A percentile compares a stretch with the other conserved stretches of the same genome.
phyloP scores from a whole-genome alignment of 148 eudicot genomes.

The Amaranthus hypochondriacus region DNA sequence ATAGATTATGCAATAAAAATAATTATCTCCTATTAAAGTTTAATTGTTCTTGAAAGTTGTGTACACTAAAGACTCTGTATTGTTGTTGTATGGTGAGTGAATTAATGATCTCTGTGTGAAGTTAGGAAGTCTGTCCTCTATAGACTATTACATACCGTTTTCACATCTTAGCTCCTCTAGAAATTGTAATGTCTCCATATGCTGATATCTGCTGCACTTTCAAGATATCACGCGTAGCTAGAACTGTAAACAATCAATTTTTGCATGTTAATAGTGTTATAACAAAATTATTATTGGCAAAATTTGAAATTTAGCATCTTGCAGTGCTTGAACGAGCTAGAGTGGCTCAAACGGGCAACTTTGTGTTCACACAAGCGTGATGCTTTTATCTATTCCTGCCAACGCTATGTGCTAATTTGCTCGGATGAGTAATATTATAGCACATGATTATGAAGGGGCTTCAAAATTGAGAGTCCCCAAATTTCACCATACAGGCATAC shows the following conservation, averaged over 20 bases:
- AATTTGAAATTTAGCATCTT: too few relatives aligned
- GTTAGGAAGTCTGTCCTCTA: neutral
- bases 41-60: neutral
- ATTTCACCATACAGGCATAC: too few relatives aligned
- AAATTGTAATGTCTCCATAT: conserved; percentile 79
- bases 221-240: conserved; percentile 59
- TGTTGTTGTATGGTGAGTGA: neutral
- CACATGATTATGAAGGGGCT: too few relatives aligned
- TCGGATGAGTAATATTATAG: too few relatives aligned
- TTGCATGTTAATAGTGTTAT: neutral
- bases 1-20: conserved; percentile 7
- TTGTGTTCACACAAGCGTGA: too few relatives aligned
- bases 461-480: too few relatives aligned
- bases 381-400: too few relatives aligned
- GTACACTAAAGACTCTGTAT: neutral
- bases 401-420: too few relatives aligned
- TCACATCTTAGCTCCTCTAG: conserved; percentile 91
- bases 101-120: neutral
- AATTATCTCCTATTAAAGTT: neutral
- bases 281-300: neutral
- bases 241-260: conserved; percentile 47
- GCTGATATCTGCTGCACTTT: conserved; percentile 57
- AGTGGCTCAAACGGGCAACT: too few relatives aligned
- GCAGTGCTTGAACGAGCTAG: too few relatives aligned
- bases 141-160: neutral